phyloP scores from a whole-genome alignment of 768 basidiomycete genomes.

The Auricularia cornea region DNA sequence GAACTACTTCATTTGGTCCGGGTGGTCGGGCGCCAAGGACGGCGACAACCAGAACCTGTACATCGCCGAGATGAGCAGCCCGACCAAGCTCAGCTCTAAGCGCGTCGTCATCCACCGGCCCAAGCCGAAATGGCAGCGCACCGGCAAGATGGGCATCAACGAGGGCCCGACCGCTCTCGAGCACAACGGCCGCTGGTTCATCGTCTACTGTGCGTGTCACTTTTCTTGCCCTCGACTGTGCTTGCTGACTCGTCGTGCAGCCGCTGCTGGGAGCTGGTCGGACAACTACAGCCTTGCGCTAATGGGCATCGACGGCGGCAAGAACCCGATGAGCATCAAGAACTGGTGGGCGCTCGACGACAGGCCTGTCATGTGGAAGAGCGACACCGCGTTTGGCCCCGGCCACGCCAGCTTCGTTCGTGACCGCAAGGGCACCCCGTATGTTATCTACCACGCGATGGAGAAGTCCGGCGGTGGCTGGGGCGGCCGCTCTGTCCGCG shows the following conservation, averaged over 20 bases:
- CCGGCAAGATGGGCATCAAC: not conserved
- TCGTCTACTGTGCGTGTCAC: not conserved
- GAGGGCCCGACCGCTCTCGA: not conserved
- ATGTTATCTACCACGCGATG: not conserved
- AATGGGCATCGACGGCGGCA: not conserved
- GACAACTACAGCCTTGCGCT: not conserved
- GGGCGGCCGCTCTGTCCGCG: not conserved
- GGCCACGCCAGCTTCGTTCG: not conserved
- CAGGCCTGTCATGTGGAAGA: not conserved
- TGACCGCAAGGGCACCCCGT: not conserved
- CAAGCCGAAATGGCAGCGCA: not conserved
- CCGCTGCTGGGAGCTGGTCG: not conserved
- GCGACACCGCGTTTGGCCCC: not conserved
- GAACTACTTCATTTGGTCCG: not conserved
- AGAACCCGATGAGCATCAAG: not conserved
- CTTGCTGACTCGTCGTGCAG: too few species aligned
- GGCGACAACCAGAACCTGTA: not conserved
- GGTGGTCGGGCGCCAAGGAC: not conserved
- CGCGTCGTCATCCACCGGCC: not conserved
- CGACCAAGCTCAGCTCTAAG: not conserved
- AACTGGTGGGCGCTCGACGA: not conserved
- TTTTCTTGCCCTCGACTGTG: too few species aligned
- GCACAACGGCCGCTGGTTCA: not conserved
- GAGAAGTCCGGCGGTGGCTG: not conserved
- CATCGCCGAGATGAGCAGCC: conserved; percentile 1